phyloP scores from a whole-genome alignment of 208 protist species.

The Leishmania major region DNA sequence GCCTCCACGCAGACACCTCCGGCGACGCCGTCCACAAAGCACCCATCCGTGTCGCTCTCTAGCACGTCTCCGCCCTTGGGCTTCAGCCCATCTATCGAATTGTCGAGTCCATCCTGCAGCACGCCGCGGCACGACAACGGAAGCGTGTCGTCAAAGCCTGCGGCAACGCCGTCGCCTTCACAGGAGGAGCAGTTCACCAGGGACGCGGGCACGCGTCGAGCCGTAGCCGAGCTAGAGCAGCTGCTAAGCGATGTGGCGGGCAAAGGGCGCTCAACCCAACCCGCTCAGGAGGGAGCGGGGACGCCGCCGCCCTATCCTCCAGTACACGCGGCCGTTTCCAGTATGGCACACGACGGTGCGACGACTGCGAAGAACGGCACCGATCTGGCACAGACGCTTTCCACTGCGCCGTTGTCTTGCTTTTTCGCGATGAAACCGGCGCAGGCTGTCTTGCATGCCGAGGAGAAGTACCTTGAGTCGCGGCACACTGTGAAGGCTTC shows the following conservation, averaged over 20 bases:
- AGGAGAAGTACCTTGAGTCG: not conserved
- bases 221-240: not conserved
- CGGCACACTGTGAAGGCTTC: not conserved
- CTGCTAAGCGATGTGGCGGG: not conserved
- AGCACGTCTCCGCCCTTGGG: not conserved
- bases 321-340: not conserved
- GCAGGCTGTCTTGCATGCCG: slow-evolving; percentile 1
- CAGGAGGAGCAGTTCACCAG: not conserved
- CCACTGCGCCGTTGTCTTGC: not conserved
- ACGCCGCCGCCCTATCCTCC: not conserved
- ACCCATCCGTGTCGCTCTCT: slow-evolving; percentile 7
- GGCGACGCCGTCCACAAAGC: slow-evolving; percentile 6
- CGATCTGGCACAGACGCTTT: not conserved
- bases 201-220: not conserved
- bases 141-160: not conserved
- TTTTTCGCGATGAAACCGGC: slow-evolving; percentile 4
- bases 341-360: not conserved
- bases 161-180: not conserved
- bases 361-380: not conserved
- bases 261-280: not conserved
- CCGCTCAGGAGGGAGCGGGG: not conserved
- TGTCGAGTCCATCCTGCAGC: slow-evolving; percentile 47
- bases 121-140: not conserved
- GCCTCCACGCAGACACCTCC: slow-evolving; percentile 3
- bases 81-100: slow-evolving; percentile 22